These are phyloP conservation scores for Penicillium sp. DNA, from an alignment of 2,329 filamentous ascomycete species.

Conservation along the genomic window DNA sequence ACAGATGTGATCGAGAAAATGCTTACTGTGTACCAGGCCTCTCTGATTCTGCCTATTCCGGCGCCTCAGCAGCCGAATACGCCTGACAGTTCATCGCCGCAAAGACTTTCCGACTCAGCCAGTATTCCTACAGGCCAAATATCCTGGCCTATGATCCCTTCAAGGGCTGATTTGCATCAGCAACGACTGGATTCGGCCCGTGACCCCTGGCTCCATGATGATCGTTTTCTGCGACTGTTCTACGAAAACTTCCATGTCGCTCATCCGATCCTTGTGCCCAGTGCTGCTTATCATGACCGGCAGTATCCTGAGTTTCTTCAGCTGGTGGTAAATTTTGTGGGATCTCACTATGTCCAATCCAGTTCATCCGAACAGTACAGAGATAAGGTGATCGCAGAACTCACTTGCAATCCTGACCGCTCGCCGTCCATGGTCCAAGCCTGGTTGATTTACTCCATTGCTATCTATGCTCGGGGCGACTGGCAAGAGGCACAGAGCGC, in stretches of 20 bases:
- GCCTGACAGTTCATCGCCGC: conserved; percentile 19
- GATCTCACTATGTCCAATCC: conserved; percentile 49
- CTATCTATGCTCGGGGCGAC: conserved; percentile 36
- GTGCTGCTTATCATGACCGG: conserved; percentile 37
- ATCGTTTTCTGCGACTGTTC: conserved; percentile 47
- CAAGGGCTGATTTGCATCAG: conserved; percentile 15
- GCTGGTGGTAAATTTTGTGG: conserved; percentile 52
- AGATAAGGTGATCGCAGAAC: conserved; percentile 27
- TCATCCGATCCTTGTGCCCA: conserved; percentile 55
- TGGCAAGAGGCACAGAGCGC: conserved; percentile 31
- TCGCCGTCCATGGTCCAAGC: conserved; percentile 40
- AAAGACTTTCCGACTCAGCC: conserved; percentile 17
- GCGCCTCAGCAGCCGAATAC: conserved; percentile 16
- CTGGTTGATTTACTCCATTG: conserved; percentile 37
- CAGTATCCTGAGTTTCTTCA: conserved; percentile 48
- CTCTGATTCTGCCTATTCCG: conserved; percentile 8
- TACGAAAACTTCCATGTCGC: conserved; percentile 53
- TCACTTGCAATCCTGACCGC: conserved; percentile 24
- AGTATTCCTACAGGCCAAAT: conserved; percentile 19
- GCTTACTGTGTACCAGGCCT: conserved; percentile 9
- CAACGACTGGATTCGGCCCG: conserved; percentile 15
- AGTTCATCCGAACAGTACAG: conserved; percentile 22
- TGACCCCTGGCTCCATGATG: conserved; percentile 25
- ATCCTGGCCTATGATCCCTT: conserved; percentile 23
- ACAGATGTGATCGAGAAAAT: neutral